Percentiles rank a stretch among this genome's conserved stretches.
Evolutionary conservation across 352 stramenopile genomes (phyloP).

Genomic region (Pilasporangium apinafurcum): DNA sequence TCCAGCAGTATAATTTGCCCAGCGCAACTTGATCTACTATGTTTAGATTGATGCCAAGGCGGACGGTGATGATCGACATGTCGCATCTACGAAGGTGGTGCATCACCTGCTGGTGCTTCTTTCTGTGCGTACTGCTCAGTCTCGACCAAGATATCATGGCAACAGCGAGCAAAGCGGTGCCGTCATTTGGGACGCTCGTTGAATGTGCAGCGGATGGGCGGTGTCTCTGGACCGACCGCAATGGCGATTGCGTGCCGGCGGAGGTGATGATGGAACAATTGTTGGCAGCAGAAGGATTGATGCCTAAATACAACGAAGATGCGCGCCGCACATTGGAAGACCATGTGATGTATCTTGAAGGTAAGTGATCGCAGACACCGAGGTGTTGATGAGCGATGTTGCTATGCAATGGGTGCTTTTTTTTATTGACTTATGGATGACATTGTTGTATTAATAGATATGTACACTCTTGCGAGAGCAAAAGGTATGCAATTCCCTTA

Average conservation of each 20-base stretch:
- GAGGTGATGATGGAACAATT: conserved; percentile 57
- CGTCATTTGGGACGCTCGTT: conserved; percentile 55
- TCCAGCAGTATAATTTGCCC: too few relatives aligned
- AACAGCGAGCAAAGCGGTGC: background rate
- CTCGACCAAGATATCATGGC: too few relatives aligned
- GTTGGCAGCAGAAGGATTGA: conserved; percentile 33
- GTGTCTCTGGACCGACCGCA: conserved; percentile 52
- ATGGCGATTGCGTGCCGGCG: conserved; percentile 22
- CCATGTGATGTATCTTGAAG: conserved; percentile 61
- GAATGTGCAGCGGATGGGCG: conserved; percentile 17
- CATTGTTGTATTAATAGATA: conserved; percentile 14
- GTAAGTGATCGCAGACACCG: conserved; percentile 3
- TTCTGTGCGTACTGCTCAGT: too few relatives aligned
- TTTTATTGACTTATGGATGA: background rate
- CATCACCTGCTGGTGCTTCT: too few relatives aligned
- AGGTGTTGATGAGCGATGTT: background rate
- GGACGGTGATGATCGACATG: too few relatives aligned
- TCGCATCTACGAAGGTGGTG: too few relatives aligned
- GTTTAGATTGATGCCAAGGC: too few relatives aligned
- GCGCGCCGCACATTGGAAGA: conserved; percentile 43
- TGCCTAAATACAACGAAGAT: conserved; percentile 14
- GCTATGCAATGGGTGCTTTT: too few relatives aligned
- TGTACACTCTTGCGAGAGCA: conserved; percentile 34
- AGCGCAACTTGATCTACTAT: too few relatives aligned
- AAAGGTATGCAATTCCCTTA: conserved; percentile 49